Evolutionary conservation across 1,284 basidiomycete species (phyloP).

Genomic region (Irpex sp.): DNA sequence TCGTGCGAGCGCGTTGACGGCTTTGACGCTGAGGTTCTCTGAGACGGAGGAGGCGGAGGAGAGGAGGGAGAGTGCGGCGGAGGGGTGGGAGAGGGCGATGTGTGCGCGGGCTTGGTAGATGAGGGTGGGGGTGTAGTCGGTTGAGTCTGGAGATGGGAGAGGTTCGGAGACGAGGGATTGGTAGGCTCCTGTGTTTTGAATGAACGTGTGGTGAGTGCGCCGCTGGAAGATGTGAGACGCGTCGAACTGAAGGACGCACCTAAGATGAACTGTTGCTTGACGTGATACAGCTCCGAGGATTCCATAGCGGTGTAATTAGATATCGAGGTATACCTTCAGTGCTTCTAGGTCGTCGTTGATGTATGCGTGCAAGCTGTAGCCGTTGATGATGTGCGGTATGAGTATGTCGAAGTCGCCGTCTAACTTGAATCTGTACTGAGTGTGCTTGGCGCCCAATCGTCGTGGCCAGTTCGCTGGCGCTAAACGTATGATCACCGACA

Average conservation of each 20-base stretch:
- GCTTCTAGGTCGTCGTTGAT: background rate
- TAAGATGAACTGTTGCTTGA: constrained; percentile 84
- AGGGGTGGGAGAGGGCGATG: constrained; percentile 70
- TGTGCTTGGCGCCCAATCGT: too few species aligned
- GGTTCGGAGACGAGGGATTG: constrained; percentile 50
- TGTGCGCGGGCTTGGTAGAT: constrained; percentile 84
- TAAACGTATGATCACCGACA: background rate
- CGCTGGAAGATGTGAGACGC: background rate
- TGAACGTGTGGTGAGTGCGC: background rate
- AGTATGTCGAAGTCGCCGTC: background rate
- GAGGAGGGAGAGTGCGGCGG: constrained; percentile 50
- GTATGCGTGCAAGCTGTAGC: background rate
- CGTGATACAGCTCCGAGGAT: constrained; percentile 77
- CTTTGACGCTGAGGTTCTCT: constrained; percentile 68
- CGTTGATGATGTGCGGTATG: background rate
- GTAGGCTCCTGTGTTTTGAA: constrained; percentile 53
- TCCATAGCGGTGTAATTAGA: constrained; percentile 46
- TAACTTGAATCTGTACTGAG: too few species aligned
- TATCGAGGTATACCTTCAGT: too few species aligned
- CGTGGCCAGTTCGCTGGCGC: too few species aligned
- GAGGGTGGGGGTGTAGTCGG: constrained; percentile 61
- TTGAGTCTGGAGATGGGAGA: constrained; percentile 57
- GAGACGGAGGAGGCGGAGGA: constrained; percentile 39
- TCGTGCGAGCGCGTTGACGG: constrained; percentile 67
- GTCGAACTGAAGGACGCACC: constrained; percentile 37